phyloP scores from a whole-genome alignment of 768 basidiomycete genomes.

The Harrya chromipes region DNA sequence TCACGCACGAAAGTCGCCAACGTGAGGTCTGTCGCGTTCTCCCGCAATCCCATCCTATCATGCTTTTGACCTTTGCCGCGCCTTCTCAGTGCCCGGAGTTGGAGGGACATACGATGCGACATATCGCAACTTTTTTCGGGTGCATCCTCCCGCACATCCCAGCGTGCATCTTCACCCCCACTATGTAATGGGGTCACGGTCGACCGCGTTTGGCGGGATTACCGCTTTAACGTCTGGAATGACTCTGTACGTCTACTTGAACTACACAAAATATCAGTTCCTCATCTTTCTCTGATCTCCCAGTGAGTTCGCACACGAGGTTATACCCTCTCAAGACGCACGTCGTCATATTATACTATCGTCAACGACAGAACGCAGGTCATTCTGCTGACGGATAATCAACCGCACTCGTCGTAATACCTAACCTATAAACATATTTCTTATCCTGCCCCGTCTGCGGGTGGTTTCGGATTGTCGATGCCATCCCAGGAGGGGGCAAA shows the following conservation, averaged over 20 bases:
- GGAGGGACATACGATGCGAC: constrained; percentile 60
- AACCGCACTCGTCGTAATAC: constrained; percentile 28
- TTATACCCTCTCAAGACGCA: constrained; percentile 26
- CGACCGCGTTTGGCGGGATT: constrained; percentile 65
- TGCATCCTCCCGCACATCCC: constrained; percentile 28
- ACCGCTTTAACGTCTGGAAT: constrained; percentile 62
- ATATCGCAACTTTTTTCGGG: constrained; percentile 58
- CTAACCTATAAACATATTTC: constrained; percentile 30
- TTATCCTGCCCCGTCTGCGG: constrained; percentile 15
- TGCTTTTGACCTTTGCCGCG: constrained; percentile 1
- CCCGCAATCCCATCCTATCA: neutral
- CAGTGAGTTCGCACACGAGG: constrained; percentile 19
- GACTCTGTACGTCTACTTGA: constrained; percentile 36
- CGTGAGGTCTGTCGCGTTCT: constrained; percentile 51
- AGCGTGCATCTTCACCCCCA: constrained; percentile 33
- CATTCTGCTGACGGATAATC: constrained; percentile 30
- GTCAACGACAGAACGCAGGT: constrained; percentile 25
- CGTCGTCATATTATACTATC: constrained; percentile 28
- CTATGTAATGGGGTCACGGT: constrained; percentile 56
- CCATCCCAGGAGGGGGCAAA: constrained; percentile 11
- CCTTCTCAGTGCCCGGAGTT: constrained; percentile 54
- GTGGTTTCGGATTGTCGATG: neutral
- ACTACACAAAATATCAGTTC: neutral
- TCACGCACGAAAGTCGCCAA: constrained; percentile 61
- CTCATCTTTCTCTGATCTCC: constrained; percentile 4